Evolutionary conservation across 768 basidiomycete genomes (phyloP).

Genomic region (Podaxis mareebaensis): DNA sequence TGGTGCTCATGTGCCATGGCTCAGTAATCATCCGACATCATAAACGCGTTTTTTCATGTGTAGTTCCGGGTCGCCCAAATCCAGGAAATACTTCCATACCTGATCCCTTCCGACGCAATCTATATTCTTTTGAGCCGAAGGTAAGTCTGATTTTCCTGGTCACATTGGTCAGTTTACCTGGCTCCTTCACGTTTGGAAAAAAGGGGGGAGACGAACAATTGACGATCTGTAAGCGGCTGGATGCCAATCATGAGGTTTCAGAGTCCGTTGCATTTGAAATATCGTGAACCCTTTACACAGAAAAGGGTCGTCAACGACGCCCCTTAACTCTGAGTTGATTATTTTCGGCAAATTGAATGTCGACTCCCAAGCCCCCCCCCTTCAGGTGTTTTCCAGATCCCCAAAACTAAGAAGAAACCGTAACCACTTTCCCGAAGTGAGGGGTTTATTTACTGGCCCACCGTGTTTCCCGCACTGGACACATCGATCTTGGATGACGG

Average conservation of each 20-base stretch:
- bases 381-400: not conserved
- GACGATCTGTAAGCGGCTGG: not conserved
- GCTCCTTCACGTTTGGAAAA: conserved; percentile 6
- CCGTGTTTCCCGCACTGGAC: not conserved
- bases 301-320: not conserved
- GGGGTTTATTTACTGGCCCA: too few relatives aligned
- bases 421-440: too few relatives aligned
- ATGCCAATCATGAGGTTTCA: not conserved
- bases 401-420: not conserved
- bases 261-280: not conserved
- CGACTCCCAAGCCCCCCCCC: not conserved
- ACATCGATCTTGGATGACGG: conserved; percentile 1
- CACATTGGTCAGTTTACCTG: conserved; percentile 3
- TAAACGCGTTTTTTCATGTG: not conserved
- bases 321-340: not conserved
- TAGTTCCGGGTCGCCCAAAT: not conserved
- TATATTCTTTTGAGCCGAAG: not conserved
- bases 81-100: not conserved
- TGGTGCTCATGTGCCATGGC: too few relatives aligned
- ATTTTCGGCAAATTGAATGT: not conserved
- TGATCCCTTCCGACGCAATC: conserved; percentile 14
- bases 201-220: not conserved
- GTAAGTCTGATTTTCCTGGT: conserved; percentile 1
- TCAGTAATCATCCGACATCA: too few relatives aligned
- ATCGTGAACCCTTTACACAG: not conserved